phyloP scores from a whole-genome alignment of 805 yeast genomes.

The Teunomyces lycoperdinae region DNA sequence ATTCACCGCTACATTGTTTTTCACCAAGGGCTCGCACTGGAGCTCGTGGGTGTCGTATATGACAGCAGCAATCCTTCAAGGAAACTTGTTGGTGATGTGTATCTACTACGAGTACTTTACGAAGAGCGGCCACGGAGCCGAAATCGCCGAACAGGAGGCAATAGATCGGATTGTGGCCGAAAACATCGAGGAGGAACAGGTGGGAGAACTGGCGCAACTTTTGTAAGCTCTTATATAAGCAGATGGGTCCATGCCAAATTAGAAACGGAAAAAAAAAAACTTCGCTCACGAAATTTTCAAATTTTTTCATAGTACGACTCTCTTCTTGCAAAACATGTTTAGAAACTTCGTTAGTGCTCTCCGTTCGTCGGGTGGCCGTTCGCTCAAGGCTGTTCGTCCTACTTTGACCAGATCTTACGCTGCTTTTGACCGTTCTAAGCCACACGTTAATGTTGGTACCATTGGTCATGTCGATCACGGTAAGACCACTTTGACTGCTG shows the following conservation, averaged over 20 bases:
- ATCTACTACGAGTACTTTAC: conserved; percentile 36
- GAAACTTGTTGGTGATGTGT: conserved; percentile 59
- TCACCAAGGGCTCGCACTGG: conserved; percentile 79
- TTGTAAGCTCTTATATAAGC: conserved; percentile 2
- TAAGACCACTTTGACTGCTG: conserved; percentile 97
- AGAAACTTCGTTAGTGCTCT: conserved; percentile 25
- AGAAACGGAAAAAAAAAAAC: background rate
- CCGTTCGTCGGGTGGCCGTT: conserved; percentile 24
- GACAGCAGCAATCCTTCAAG: conserved; percentile 68
- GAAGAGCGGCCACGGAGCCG: conserved; percentile 20
- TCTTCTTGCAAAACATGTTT: conserved; percentile 20
- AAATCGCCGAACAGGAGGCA: conserved; percentile 24
- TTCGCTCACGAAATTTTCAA: conserved; percentile 5
- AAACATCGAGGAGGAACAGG: conserved; percentile 11
- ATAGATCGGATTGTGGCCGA: conserved; percentile 29
- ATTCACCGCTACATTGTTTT: conserved; percentile 70
- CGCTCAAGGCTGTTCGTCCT: conserved; percentile 23
- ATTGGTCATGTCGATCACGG: conserved; percentile 99
- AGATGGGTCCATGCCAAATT: background rate
- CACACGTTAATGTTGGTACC: conserved; percentile 96
- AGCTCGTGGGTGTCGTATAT: conserved; percentile 82
- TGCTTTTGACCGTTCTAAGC: conserved; percentile 90
- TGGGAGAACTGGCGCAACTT: conserved; percentile 3
- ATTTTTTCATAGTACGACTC: conserved; percentile 5
- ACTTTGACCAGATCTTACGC: conserved; percentile 47